Conservation (phyloP, 2,329 filamentous ascomycete genomes). For the Ceratocystis diversiconidia region DNA sequence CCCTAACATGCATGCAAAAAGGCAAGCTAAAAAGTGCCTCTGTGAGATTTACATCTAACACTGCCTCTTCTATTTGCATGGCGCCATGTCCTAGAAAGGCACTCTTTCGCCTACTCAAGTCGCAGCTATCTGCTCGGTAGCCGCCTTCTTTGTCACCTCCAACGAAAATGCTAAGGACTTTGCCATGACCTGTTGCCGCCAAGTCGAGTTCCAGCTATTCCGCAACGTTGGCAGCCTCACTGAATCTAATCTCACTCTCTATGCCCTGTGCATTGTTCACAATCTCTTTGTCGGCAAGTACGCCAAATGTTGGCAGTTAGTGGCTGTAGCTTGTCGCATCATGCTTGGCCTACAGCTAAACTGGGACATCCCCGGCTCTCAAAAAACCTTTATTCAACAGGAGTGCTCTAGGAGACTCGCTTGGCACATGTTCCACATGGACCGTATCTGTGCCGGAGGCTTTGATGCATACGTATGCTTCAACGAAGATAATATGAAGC, state of each 20-base stretch:
- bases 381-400: constrained; percentile 26
- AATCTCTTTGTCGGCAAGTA: constrained; percentile 27
- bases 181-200: constrained; percentile 27
- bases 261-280: constrained; percentile 27
- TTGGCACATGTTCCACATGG: constrained; percentile 29
- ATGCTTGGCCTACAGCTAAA: constrained; percentile 30
- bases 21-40: not conserved
- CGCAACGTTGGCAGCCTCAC: constrained; percentile 29
- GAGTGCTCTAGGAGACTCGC: constrained; percentile 27
- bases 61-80: not conserved
- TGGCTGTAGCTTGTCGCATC: constrained; percentile 27
- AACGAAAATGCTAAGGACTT: constrained; percentile 26
- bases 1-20: not conserved
- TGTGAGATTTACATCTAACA: not conserved
- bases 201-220: constrained; percentile 30
- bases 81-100: constrained; percentile 22
- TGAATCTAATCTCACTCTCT: constrained; percentile 26
- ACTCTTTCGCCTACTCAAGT: constrained; percentile 26
- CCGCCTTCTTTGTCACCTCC: constrained; percentile 27
- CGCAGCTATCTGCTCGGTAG: constrained; percentile 29
- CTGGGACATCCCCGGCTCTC: constrained; percentile 26
- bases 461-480: constrained; percentile 30
- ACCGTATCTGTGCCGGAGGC: constrained; percentile 28
- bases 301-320: constrained; percentile 30
- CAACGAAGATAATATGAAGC: constrained; percentile 28